A percentile compares a stretch with the other conserved stretches of the same genome.
Evolutionary conservation across 2,329 filamentous ascomycete genomes (phyloP).

Genomic region (Tolypocladium tundrense): DNA sequence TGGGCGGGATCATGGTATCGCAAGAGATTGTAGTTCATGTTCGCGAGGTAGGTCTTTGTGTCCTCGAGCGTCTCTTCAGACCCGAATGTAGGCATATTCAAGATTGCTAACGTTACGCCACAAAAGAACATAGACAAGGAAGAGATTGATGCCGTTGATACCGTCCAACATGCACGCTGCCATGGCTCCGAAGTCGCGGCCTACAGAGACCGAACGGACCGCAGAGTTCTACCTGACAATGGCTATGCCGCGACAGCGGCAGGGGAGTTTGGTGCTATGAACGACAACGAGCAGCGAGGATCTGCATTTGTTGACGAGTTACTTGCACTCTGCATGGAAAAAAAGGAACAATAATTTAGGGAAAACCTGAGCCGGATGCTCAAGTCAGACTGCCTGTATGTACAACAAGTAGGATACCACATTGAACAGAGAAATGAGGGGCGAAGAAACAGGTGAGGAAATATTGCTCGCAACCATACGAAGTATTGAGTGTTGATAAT

Average conservation of each 20-base stretch:
- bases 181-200: too few species aligned
- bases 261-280: slow-evolving; percentile 2
- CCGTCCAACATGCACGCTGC: too few species aligned
- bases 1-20: slow-evolving; percentile 52
- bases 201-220: background rate
- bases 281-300: slow-evolving; percentile 1
- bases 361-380: background rate
- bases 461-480: too few species aligned
- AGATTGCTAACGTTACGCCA: background rate
- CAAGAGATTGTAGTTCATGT: slow-evolving; percentile 50
- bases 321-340: slow-evolving; percentile 9
- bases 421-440: too few species aligned
- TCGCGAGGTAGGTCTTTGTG: slow-evolving; percentile 9
- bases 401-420: too few species aligned
- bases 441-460: too few species aligned
- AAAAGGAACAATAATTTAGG: background rate
- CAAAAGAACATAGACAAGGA: background rate
- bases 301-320: slow-evolving; percentile 11
- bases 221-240: background rate
- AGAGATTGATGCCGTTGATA: background rate
- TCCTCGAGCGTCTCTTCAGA: background rate
- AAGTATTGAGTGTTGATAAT: too few species aligned
- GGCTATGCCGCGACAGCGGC: slow-evolving; percentile 4
- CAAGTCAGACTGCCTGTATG: too few species aligned
- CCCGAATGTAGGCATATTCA: background rate